These are phyloP conservation scores for Groenewaldozyma tartarivorans DNA, from an alignment of 805 yeast genomes.

Conservation along the genomic window DNA sequence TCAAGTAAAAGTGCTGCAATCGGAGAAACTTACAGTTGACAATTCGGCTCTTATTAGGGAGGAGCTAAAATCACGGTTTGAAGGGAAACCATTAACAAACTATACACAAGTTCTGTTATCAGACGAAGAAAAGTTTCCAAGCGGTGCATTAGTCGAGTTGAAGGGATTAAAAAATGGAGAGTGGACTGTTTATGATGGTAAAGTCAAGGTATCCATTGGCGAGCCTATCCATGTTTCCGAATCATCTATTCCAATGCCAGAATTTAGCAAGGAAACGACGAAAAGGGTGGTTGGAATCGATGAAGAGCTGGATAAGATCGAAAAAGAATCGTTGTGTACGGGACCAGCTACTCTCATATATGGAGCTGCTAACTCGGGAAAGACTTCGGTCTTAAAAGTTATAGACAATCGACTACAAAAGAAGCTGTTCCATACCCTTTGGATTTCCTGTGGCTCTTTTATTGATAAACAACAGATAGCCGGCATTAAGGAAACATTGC, in stretches of 20 bases:
- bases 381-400: conserved; percentile 44
- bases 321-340: conserved; percentile 34
- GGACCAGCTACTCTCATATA: conserved; percentile 50
- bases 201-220: background rate
- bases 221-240: background rate
- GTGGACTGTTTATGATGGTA: conserved; percentile 23
- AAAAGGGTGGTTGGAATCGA: conserved; percentile 50
- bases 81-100: conserved; percentile 36
- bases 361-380: conserved; percentile 81
- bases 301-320: conserved; percentile 31
- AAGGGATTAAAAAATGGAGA: conserved; percentile 29
- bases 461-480: conserved; percentile 44
- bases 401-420: conserved; percentile 31
- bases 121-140: conserved; percentile 35
- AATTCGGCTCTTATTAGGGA: too few relatives aligned
- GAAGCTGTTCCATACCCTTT: conserved; percentile 37
- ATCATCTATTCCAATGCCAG: background rate
- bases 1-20: background rate
- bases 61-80: too few relatives aligned
- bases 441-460: conserved; percentile 44
- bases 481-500: conserved; percentile 36
- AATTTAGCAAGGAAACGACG: too few relatives aligned
- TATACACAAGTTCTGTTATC: conserved; percentile 43
- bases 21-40: conserved; percentile 11
- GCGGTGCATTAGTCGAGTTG: conserved; percentile 52